phyloP scores from a whole-genome alignment of 257 asterid species.

The Cruciata laevipes region DNA sequence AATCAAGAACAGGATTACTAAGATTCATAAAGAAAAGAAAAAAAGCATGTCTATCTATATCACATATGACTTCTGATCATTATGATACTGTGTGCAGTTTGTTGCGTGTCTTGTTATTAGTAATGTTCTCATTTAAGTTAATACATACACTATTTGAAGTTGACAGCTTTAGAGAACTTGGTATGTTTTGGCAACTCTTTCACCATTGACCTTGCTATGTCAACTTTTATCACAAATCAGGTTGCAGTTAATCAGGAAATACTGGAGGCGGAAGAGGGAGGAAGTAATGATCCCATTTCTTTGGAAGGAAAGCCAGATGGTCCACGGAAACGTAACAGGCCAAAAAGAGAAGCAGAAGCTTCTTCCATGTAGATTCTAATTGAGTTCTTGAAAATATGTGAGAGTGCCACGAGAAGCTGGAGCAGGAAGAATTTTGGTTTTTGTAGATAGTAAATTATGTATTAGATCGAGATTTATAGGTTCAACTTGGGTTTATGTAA shows the following conservation, averaged over 20 bases:
- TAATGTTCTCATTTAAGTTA: no score
- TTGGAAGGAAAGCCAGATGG: slow-evolving; percentile 36
- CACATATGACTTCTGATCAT: no score
- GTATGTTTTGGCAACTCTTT: background rate
- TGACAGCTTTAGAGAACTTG: background rate
- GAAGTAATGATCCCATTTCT: slow-evolving; percentile 22
- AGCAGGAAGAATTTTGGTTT: background rate
- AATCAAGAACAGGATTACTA: no score
- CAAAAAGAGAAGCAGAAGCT: slow-evolving; percentile 60
- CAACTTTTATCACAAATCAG: slow-evolving; percentile 25
- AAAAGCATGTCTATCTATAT: no score
- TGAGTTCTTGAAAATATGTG: background rate
- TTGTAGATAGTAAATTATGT: background rate
- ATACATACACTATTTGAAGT: background rate
- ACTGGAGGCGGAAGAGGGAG: slow-evolving; percentile 41
- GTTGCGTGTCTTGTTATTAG: no score
- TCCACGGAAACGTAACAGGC: slow-evolving; percentile 60
- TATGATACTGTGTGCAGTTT: no score
- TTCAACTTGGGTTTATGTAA: background rate
- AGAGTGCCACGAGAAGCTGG: background rate
- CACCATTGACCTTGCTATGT: background rate
- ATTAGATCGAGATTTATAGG: background rate
- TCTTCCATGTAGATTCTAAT: slow-evolving; percentile 26
- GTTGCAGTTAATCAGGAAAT: slow-evolving; percentile 48
- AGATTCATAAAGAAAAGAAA: no score